Conservation (phyloP, 2,329 filamentous ascomycete genomes). For the Sclerotinia borealis region DNA sequence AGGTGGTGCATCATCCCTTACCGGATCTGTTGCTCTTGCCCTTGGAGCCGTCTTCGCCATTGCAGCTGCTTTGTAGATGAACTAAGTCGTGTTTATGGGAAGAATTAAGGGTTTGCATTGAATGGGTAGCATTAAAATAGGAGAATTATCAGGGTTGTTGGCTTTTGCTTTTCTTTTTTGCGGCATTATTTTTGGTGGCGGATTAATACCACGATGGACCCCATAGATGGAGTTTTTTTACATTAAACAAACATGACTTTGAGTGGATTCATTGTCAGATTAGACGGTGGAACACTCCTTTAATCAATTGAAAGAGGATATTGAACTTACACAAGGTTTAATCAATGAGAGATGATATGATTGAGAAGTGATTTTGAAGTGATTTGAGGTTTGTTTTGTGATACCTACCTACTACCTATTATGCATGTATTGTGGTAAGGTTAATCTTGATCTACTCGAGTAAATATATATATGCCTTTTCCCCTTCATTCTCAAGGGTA, state of each 20-base stretch:
- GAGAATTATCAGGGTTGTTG: neutral
- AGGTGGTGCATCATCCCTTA: conserved; percentile 12
- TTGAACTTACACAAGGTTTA: neutral
- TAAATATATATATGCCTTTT: too few species aligned
- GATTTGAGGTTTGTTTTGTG: neutral
- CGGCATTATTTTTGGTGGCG: neutral
- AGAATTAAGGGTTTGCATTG: neutral
- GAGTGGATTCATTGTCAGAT: neutral
- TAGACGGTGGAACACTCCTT: neutral
- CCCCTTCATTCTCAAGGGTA: too few species aligned
- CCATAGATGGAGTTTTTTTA: conserved; percentile 6
- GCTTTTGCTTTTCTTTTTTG: neutral
- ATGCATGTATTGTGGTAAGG: too few species aligned
- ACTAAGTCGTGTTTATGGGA: neutral
- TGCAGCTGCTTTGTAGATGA: conserved; percentile 10
- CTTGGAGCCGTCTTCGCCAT: conserved; percentile 9
- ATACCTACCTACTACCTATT: neutral
- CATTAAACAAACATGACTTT: neutral
- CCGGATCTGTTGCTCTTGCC: conserved; percentile 9
- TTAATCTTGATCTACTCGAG: too few species aligned
- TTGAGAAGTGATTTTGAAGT: neutral
- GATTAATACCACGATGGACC: neutral
- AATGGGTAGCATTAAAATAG: neutral
- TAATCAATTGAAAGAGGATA: neutral
- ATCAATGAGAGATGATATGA: too few species aligned